Percentiles rank a stretch among this genome's conserved stretches.
These are phyloP conservation scores for Pycnococcus provasolii DNA, from an alignment of 139 green algal species.

Conservation along the genomic window DNA sequence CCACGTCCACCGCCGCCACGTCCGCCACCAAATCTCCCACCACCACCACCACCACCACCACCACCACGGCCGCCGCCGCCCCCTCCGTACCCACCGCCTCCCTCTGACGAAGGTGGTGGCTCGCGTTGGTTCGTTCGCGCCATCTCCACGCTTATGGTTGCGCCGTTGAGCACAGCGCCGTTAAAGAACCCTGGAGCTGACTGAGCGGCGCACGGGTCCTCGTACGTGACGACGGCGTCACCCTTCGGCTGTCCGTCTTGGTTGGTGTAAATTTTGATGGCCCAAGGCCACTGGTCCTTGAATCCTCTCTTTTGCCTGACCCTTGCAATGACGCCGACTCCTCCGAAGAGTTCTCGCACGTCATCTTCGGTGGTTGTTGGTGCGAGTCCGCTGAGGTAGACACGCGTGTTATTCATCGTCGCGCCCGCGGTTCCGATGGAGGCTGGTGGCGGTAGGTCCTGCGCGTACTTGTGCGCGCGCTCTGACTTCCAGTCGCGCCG, in stretches of 20 bases:
- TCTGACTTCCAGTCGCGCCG: no score
- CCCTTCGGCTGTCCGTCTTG: conserved; percentile 13
- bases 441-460: no score
- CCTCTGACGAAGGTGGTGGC: neutral
- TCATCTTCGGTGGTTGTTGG: conserved; percentile 6
- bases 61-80: conserved; percentile 1
- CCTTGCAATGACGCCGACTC: conserved; percentile 17
- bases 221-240: conserved; percentile 21
- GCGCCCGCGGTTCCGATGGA: no score
- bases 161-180: conserved; percentile 14
- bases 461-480: no score
- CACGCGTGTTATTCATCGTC: neutral
- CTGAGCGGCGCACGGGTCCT: conserved; percentile 25
- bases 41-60: neutral
- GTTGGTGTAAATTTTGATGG: conserved; percentile 24
- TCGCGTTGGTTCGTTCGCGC: neutral
- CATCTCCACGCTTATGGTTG: conserved; percentile 12
- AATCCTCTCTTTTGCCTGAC: conserved; percentile 9
- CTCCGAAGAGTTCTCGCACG: conserved; percentile 16
- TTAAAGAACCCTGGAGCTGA: conserved; percentile 20
- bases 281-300: conserved; percentile 22
- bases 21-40: neutral
- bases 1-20: conserved; percentile 5
- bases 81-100: neutral
- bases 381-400: neutral